Evolutionary conservation across 495 filamentous ascomycete species (phyloP).

Genomic region (Aspergillus bridgeri): DNA sequence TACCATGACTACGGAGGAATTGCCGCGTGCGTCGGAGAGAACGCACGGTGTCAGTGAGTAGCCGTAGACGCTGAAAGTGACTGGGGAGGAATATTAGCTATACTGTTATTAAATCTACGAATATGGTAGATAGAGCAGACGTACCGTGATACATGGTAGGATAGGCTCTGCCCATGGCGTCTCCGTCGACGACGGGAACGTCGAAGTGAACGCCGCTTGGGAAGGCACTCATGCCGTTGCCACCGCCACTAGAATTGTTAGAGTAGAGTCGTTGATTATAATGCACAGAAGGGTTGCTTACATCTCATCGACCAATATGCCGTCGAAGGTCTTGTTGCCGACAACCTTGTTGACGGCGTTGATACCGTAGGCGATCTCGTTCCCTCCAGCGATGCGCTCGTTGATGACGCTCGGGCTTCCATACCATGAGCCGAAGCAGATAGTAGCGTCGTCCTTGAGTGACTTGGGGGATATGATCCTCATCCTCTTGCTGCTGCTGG

Average conservation of each 20-base stretch:
- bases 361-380: too few species aligned
- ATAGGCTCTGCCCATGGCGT: slow-evolving; percentile 37
- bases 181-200: slow-evolving; percentile 36
- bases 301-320: slow-evolving; percentile 30
- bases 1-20: too few species aligned
- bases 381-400: too few species aligned
- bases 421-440: too few species aligned
- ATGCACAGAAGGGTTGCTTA: too few species aligned
- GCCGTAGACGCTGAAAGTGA: neutral
- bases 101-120: too few species aligned
- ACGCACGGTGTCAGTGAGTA: neutral
- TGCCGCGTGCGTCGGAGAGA: neutral
- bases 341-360: slow-evolving; percentile 10
- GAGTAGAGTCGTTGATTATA: too few species aligned
- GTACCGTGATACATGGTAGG: slow-evolving; percentile 28
- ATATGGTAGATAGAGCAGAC: slow-evolving; percentile 12
- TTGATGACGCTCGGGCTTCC: too few species aligned
- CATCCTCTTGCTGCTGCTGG: too few species aligned
- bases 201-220: slow-evolving; percentile 24
- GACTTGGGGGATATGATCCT: too few species aligned
- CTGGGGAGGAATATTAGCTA: too few species aligned
- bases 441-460: too few species aligned
- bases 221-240: slow-evolving; percentile 37
- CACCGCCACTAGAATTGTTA: slow-evolving; percentile 21
- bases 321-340: slow-evolving; percentile 25